Conservation (phyloP, 2,329 filamentous ascomycete species). For the Fusarium miscanthi region DNA sequence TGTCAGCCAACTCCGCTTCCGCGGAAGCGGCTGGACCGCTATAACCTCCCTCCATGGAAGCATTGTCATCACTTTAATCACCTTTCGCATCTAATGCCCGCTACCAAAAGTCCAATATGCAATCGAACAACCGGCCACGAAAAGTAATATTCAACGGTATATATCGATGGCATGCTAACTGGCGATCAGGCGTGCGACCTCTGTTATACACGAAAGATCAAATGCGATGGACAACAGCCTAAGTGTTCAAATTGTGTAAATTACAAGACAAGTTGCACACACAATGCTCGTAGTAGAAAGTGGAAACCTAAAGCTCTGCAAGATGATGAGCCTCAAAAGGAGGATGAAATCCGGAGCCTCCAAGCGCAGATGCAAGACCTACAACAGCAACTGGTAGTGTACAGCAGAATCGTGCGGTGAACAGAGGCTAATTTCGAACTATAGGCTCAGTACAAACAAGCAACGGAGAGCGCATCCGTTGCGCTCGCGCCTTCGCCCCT, state of each 20-base stretch:
- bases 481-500: rapidly evolving
- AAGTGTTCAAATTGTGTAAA: conserved; percentile 12
- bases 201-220: conserved; percentile 18
- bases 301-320: conserved; percentile 4
- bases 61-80: neutral
- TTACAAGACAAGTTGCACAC: neutral
- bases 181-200: conserved; percentile 1
- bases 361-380: neutral
- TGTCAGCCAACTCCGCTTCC: conserved; percentile 15
- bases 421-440: rapidly evolving
- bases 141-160: neutral
- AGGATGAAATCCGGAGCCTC: neutral
- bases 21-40: conserved; percentile 1
- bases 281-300: neutral
- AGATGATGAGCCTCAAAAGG: neutral
- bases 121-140: neutral
- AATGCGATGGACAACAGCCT: conserved; percentile 5
- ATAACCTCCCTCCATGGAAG: neutral
- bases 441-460: neutral
- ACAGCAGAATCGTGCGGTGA: rapidly evolving
- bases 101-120: neutral
- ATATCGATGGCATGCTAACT: neutral
- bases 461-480: rapidly evolving
- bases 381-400: neutral
- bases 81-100: neutral